A percentile compares a stretch with the other conserved stretches of the same genome.
These are phyloP conservation scores for Trypanosoma boissoni DNA, from an alignment of 208 protist species.

Conservation along the genomic window DNA sequence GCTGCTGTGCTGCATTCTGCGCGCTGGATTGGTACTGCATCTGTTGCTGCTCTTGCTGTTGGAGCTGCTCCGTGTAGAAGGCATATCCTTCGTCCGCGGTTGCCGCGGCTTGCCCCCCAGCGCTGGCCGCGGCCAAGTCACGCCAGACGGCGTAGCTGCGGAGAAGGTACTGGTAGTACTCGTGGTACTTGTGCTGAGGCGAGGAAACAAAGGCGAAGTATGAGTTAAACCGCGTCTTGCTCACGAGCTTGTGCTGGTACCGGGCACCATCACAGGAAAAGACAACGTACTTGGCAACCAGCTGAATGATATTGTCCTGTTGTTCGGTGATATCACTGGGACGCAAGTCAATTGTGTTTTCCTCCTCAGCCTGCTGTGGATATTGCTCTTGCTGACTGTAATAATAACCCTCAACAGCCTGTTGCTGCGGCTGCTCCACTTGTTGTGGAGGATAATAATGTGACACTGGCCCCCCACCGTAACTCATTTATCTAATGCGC, in stretches of 20 bases:
- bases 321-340: conserved; percentile 63
- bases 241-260: conserved; percentile 64
- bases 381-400: conserved; percentile 10
- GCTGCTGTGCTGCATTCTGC: conserved; percentile 19
- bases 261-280: conserved; percentile 58
- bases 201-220: conserved; percentile 74
- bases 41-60: conserved; percentile 38
- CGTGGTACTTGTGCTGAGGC: conserved; percentile 52
- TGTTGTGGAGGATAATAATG: conserved; percentile 11
- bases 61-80: conserved; percentile 26
- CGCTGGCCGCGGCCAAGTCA: conserved; percentile 30
- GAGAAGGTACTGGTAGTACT: conserved; percentile 75
- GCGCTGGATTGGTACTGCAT: conserved; percentile 32
- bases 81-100: conserved; percentile 29
- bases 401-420: conserved; percentile 8
- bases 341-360: conserved; percentile 31
- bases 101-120: conserved; percentile 17
- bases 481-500: too few relatives aligned
- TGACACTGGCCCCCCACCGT: background rate
- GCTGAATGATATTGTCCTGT: conserved; percentile 81
- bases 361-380: conserved; percentile 9
- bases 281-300: conserved; percentile 80
- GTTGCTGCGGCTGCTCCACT: conserved; percentile 1
- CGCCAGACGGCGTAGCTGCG: conserved; percentile 62
- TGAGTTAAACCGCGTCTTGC: conserved; percentile 60